Evolutionary conservation across 1,139 yeast species (phyloP), one percentile per base, ranked within the genome.

Genomic region (Saccharomyces hybrid): DNA sequence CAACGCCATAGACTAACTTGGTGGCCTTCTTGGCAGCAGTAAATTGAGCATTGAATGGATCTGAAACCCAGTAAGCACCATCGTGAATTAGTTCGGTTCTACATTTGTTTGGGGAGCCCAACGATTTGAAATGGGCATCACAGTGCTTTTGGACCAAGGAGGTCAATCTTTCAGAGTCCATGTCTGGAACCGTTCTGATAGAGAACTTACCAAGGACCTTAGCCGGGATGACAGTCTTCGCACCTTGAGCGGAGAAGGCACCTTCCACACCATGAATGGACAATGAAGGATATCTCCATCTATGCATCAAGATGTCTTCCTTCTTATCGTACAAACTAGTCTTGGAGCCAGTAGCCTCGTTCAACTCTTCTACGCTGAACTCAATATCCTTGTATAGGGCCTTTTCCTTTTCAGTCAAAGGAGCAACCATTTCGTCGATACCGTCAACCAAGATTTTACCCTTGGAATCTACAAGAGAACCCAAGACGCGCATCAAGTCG

Each of bases 231-330:
- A 93, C 99, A 38, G 99, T 93, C 78, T 93, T 93, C 59, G 97
- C 99, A 61, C 99, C 99, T 49, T 88, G 80, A 48, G 88, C 93
- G 54, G 86, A 85, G 73, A 93, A 93, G 7, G 99, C 99, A 61
- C 99, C 99, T 75, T 93, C 99, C 58, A 93, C 81, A 63, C 99
- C 99, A 73, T 93, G 99, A 60, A 93, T 74, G 5, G 98, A 90
- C 68, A 93, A 79, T 19, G 99, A 90, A 57, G 99, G 98, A 75
- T 78, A 89, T 80, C 99, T 86, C 99, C 99, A 93, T 80, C 99
- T 86, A 73, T 93, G 97, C 86, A 90, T 93, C 68, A 93, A 81
- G 62, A 91, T 86, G 58, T 84, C 86, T 74, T 88, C 84, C 73
- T 89, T 88, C 70, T 80, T 79, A 59, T 82, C 79, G 74, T 86